Percentiles rank a stretch among this genome's conserved stretches.
These are phyloP conservation scores for Anisodus tanguticus DNA, from an alignment of 257 asterid genomes.

Conservation along the genomic window DNA sequence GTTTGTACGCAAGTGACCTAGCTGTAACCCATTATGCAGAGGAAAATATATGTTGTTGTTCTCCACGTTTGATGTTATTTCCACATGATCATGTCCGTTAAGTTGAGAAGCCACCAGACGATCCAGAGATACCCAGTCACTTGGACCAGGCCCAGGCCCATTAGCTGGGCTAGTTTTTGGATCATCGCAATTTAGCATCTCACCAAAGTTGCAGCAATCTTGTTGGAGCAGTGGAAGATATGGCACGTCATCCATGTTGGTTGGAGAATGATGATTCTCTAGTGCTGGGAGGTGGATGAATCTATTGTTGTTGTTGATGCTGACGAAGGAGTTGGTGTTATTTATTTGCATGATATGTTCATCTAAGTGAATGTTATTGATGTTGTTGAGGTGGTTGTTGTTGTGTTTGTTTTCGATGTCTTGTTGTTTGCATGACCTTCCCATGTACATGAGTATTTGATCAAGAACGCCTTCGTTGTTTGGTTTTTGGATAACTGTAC, in stretches of 20 bases:
- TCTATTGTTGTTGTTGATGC: constrained; percentile 4
- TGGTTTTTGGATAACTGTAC: constrained; percentile 29
- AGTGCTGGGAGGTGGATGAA: constrained; percentile 79
- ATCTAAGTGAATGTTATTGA: constrained; percentile 1
- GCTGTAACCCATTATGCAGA: constrained; percentile 41
- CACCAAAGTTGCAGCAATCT: constrained; percentile 38
- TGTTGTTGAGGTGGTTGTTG: constrained; percentile 10
- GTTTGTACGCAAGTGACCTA: constrained; percentile 39
- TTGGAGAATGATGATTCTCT: constrained; percentile 40
- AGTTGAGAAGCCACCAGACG: constrained; percentile 92
- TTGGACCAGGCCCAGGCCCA: not conserved
- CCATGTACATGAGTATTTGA: constrained; percentile 79
- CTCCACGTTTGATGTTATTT: not conserved
- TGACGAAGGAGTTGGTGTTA: constrained; percentile 3
- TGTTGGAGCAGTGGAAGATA: constrained; percentile 30
- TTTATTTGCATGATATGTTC: not conserved
- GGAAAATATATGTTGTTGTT: constrained; percentile 51
- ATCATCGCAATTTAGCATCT: constrained; percentile 31
- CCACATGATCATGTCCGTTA: constrained; percentile 54
- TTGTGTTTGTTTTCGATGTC: constrained; percentile 24
- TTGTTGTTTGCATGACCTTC: constrained; percentile 69
- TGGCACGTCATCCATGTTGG: constrained; percentile 24
- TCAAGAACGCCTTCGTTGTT: constrained; percentile 70
- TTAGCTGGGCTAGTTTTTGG: not conserved
- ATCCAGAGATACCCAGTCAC: constrained; percentile 77